Evolutionary conservation across 305 asterid genomes (phyloP), one percentile per base, ranked within the genome.

Genomic region (Fraxinus ornus): DNA sequence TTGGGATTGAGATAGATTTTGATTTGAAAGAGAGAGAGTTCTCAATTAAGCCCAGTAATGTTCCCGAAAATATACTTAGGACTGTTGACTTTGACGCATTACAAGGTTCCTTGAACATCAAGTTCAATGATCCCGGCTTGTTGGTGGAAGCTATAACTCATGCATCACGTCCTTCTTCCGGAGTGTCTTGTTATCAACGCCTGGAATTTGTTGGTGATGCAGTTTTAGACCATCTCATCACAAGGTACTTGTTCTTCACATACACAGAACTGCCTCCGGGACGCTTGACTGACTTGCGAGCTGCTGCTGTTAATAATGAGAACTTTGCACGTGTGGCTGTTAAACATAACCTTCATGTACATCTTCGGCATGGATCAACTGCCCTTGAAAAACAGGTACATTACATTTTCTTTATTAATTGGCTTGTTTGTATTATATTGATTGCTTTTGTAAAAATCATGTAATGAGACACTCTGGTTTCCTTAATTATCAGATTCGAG

Each of bases 141-240:
- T 85, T 95, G 88, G 90, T 94, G 24, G 99, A 97, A 88, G 98
- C 99, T 83, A 94, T 97, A 86, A 94, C 98, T 86, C 99, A 97
- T 85, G 99, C 99, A 37, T 97, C 99, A 44, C 97, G 98, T 10
- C 99, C 99, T 24, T 97, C 98, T 80, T 91, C 98, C 6, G 99
- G 99, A 79, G 98, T 97, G 71, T 92, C 99, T 60, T 97, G 99
- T 87, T 97, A 97, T 86, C 99, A 97, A 79, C 93, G 99, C 49
- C 86, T 97, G 75, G 99, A 97, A 86, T 94, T 97, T 87, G 98
- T 97, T 77, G 99, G 99, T 80, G 99, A 97, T 91, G 99, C 99
- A 19, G 98, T 97, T 28, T 79, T 97, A 83, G 99, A 97, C 87
- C 99, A 97, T 89, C 99, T 97, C 82, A 97, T 97, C 85, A 97